phyloP scores from a whole-genome alignment of 2,329 filamentous ascomycete species.

The Sclerotinia trifoliorum region DNA sequence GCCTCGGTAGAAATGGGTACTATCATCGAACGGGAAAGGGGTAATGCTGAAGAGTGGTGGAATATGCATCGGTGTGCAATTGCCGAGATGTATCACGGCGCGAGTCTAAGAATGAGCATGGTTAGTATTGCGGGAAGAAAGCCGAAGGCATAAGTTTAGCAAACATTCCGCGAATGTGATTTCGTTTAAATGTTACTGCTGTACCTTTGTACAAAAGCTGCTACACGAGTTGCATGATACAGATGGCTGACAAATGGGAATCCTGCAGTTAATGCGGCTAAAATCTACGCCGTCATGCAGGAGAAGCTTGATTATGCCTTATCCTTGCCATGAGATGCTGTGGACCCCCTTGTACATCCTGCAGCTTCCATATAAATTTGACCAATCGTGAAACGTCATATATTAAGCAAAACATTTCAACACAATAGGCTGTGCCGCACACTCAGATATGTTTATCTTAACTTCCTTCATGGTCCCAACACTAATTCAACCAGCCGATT shows the following conservation, averaged over 20 bases:
- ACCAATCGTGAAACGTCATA: neutral
- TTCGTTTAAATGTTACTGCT: neutral
- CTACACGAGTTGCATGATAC: neutral
- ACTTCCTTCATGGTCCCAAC: neutral
- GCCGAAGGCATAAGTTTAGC: neutral
- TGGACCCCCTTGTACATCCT: neutral
- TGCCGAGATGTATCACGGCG: constrained; percentile 3
- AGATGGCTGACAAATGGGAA: neutral
- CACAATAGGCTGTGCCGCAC: neutral
- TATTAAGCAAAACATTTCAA: neutral
- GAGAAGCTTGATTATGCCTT: neutral
- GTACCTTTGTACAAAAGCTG: neutral
- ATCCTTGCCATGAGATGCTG: neutral
- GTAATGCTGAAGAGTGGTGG: constrained; percentile 9
- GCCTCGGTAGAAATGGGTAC: neutral
- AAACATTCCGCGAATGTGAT: neutral
- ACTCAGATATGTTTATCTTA: neutral
- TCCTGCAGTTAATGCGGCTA: neutral
- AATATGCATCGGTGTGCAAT: neutral
- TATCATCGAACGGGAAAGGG: constrained; percentile 3
- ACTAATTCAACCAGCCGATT: neutral
- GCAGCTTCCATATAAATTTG: neutral
- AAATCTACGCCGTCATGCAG: neutral
- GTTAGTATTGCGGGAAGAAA: neutral
- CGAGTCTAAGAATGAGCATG: constrained; percentile 8